Percentiles rank a stretch among this genome's conserved stretches.
phyloP scores from a whole-genome alignment of 306 rosid species.

The Vigna mungo region DNA sequence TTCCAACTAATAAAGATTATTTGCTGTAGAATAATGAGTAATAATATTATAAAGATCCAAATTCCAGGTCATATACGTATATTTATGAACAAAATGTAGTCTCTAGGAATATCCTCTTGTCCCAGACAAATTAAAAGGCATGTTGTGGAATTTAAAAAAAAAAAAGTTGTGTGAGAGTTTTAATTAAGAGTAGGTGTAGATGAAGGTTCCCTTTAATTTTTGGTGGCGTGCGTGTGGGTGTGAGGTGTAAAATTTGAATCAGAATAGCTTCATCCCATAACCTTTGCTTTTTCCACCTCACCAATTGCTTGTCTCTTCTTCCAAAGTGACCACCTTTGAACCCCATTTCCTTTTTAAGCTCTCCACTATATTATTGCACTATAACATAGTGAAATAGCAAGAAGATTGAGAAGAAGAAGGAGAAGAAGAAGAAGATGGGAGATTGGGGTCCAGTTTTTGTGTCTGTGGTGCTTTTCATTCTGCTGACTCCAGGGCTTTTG shows the following conservation, averaged over 20 bases:
- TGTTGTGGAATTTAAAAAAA: too few species aligned
- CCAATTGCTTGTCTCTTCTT: constrained; percentile 58
- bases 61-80: too few species aligned
- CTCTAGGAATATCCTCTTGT: too few species aligned
- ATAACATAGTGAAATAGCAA: constrained; percentile 7
- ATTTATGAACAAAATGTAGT: too few species aligned
- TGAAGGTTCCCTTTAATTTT: constrained; percentile 38
- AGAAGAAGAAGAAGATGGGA: constrained; percentile 54
- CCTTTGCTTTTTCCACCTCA: constrained; percentile 58
- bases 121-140: too few species aligned
- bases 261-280: constrained; percentile 54
- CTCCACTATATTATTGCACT: constrained; percentile 20
- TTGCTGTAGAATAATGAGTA: too few species aligned
- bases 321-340: constrained; percentile 46
- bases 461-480: constrained; percentile 81
- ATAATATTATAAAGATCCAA: too few species aligned
- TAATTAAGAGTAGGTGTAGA: background rate
- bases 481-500: constrained; percentile 82
- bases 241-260: constrained; percentile 47
- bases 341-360: constrained; percentile 38
- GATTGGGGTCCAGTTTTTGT: constrained; percentile 98
- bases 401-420: background rate
- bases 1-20: too few species aligned
- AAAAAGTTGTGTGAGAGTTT: too few species aligned
- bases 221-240: constrained; percentile 39